Base-by-base conservation (phyloP, 1,284 basidiomycete species). In the Moesziomyces aphidis region DNA sequence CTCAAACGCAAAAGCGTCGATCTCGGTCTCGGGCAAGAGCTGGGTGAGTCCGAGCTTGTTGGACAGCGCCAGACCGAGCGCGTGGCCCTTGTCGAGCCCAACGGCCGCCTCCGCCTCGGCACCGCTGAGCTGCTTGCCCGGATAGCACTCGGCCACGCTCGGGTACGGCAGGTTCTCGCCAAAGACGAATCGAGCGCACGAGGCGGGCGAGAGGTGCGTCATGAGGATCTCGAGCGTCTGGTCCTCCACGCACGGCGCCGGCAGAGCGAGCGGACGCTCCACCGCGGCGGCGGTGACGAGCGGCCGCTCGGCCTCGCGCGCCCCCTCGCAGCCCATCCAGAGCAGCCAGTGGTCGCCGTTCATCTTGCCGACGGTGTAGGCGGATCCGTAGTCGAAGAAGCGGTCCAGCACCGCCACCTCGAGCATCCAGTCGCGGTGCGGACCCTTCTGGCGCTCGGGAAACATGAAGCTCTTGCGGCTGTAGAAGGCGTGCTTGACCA, bases 381-480 rank as follows among this genome's bases (percentile, higher is more conserved):
- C 97, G 5, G 94, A 90, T 53, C 95, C 95, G 42, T 85, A 76
- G 39, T 86, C 84, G 68, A 99, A 98, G 75, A 95, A 91, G 70
- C 89, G 89, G 85, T 99, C 96, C 55, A 99, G 89, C 83, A 91
- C 97, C 62, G 90, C 89, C 72, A 98, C 93, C 87, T 99, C 97
- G 67, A 93, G 89, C 76, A 90, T 90, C 97, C 97, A 99, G 85
- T 95, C 93, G 70, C 90, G 89, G 86, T 99, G 97, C 28, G 96
- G 96, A 3, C 95, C 95, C 46, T 88, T 88, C 85, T 99, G 97
- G 49, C 93, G 90, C 85, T 99, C 97, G 19, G 97, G 97, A 86
- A 99, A 99, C 93, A 99, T 98, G 89, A 99, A 99, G 11, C 92
- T 92, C 87, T 99, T 99, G 81, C 96, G 91, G 52, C 94, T 97